phyloP scores from a whole-genome alignment of 2,329 filamentous ascomycete species.

The Endocalyx cinctus region DNA sequence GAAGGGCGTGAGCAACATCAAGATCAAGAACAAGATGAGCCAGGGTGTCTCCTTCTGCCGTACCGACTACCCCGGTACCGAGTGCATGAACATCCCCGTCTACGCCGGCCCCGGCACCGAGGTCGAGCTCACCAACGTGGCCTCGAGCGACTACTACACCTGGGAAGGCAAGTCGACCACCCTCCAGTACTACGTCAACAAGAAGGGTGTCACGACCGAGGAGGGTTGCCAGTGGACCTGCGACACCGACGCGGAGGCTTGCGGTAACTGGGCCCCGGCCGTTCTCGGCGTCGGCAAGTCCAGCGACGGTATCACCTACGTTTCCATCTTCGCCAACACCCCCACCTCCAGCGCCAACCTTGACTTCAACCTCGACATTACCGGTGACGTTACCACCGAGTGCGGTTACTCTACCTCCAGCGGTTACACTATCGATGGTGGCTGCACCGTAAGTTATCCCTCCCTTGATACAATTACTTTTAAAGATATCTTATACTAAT shows the following conservation, averaged over 20 bases:
- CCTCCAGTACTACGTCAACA: constrained; percentile 97
- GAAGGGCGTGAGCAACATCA: constrained; percentile 63
- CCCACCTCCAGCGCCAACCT: constrained; percentile 68
- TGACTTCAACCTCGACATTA: constrained; percentile 75
- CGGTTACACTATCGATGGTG: constrained; percentile 52
- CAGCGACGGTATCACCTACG: constrained; percentile 61
- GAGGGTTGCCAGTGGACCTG: constrained; percentile 73
- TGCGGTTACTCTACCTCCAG: constrained; percentile 65
- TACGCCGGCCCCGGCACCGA: constrained; percentile 54
- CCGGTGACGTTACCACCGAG: constrained; percentile 52
- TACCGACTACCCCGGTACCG: constrained; percentile 92
- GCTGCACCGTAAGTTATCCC: constrained; percentile 74
- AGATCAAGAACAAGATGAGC: constrained; percentile 69
- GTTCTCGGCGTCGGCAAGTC: constrained; percentile 78
- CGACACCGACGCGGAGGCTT: constrained; percentile 41
- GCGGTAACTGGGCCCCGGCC: constrained; percentile 83
- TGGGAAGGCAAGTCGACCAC: constrained; percentile 74
- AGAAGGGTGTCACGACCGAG: constrained; percentile 59
- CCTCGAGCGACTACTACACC: constrained; percentile 67
- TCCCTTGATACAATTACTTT: too few relatives aligned
- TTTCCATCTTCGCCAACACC: constrained; percentile 80
- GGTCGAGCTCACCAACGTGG: constrained; percentile 68
- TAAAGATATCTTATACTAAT: constrained; percentile 19
- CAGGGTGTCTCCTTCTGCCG: constrained; percentile 74
- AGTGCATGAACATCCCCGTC: constrained; percentile 80